Evolutionary conservation across 1,139 yeast genomes (phyloP).

Genomic region (Suhomyces choctaworum): DNA sequence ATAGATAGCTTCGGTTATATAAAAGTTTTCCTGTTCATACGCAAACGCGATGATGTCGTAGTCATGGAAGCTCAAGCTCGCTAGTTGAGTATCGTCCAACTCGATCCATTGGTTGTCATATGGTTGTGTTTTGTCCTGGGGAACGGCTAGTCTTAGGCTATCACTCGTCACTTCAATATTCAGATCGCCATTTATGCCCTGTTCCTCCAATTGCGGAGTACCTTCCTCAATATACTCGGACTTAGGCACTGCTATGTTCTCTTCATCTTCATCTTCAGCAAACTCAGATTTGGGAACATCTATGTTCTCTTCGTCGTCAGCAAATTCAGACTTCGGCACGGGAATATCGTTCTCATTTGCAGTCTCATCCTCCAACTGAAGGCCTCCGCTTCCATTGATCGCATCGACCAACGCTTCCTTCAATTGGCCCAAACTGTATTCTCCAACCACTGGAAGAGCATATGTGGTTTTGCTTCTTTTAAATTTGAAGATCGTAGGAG

Average conservation of each 20-base stretch:
- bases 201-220: neutral
- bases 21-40: slow-evolving; percentile 37
- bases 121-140: slow-evolving; percentile 41
- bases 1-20: slow-evolving; percentile 43
- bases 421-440: slow-evolving; percentile 29
- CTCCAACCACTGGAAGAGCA: slow-evolving; percentile 34
- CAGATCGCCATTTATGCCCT: neutral
- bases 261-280: slow-evolving; percentile 24
- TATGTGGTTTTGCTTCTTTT: slow-evolving; percentile 47
- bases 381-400: slow-evolving; percentile 52
- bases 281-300: slow-evolving; percentile 4
- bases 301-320: too few relatives aligned
- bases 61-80: slow-evolving; percentile 34
- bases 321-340: slow-evolving; percentile 36
- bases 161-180: slow-evolving; percentile 14
- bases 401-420: slow-evolving; percentile 34
- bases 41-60: slow-evolving; percentile 46
- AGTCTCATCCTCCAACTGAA: slow-evolving; percentile 22
- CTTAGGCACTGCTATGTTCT: slow-evolving; percentile 29
- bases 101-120: slow-evolving; percentile 45
- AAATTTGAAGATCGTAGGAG: slow-evolving; percentile 39
- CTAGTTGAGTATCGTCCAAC: slow-evolving; percentile 28
- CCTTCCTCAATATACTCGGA: slow-evolving; percentile 27
- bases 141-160: slow-evolving; percentile 41
- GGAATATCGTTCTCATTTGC: slow-evolving; percentile 23